Percentiles rank a stretch among this genome's conserved stretches.
Conservation (phyloP, 2,329 filamentous ascomycete genomes). For the Hypomyces perniciosus region DNA sequence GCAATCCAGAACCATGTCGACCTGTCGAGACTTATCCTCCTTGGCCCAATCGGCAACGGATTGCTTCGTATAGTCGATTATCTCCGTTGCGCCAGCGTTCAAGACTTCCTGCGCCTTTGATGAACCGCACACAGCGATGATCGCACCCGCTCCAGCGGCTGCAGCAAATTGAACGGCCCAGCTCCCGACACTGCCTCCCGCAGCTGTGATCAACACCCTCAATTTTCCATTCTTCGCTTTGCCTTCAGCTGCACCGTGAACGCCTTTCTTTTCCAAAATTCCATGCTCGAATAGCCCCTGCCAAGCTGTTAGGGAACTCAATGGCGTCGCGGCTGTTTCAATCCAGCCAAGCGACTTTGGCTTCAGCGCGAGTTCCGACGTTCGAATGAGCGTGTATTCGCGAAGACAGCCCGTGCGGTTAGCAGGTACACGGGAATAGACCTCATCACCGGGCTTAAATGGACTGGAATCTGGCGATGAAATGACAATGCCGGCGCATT, state of each 20-base stretch:
- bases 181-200: conserved; percentile 33
- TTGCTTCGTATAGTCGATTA: conserved; percentile 31
- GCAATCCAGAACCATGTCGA: conserved; percentile 32
- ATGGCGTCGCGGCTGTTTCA: conserved; percentile 32
- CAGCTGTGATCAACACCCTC: conserved; percentile 35
- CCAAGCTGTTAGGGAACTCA: conserved; percentile 36
- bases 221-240: conserved; percentile 22
- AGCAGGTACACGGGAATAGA: conserved; percentile 28
- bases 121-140: conserved; percentile 29
- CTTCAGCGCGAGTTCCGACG: conserved; percentile 29
- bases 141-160: conserved; percentile 27
- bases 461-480: conserved; percentile 20
- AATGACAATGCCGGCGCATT: conserved; percentile 35
- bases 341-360: conserved; percentile 27
- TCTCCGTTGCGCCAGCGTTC: conserved; percentile 30
- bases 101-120: conserved; percentile 25
- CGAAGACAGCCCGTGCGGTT: conserved; percentile 23
- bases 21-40: conserved; percentile 21
- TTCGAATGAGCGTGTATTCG: conserved; percentile 27
- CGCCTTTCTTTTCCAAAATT: conserved; percentile 21
- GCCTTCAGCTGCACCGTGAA: conserved; percentile 24
- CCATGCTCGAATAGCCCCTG: conserved; percentile 36
- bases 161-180: conserved; percentile 35
- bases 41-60: conserved; percentile 27
- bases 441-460: conserved; percentile 31